phyloP scores from a whole-genome alignment of 2,329 filamentous ascomycete genomes.

The Aspergillus pseudoviridinutans region DNA sequence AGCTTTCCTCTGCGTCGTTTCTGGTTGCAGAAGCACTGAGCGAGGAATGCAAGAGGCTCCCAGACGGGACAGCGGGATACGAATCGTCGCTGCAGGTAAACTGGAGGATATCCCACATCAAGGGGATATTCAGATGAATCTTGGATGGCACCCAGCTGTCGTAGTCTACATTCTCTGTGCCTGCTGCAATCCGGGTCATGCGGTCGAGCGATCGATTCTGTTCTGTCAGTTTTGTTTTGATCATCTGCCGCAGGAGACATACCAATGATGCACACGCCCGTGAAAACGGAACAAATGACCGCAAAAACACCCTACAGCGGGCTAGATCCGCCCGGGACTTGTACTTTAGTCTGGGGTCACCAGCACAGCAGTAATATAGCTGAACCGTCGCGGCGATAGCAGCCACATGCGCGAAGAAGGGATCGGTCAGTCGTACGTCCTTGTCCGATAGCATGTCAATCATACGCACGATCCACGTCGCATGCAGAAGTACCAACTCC shows the following conservation, averaged over 20 bases:
- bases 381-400: slow-evolving; percentile 53
- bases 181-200: slow-evolving; percentile 49
- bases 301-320: slow-evolving; percentile 49
- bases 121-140: slow-evolving; percentile 50
- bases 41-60: slow-evolving; percentile 43
- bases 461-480: slow-evolving; percentile 53
- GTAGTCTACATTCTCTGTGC: slow-evolving; percentile 44
- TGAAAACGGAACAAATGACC: slow-evolving; percentile 47
- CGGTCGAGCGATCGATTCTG: slow-evolving; percentile 48
- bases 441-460: slow-evolving; percentile 54
- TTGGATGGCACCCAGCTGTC: slow-evolving; percentile 53
- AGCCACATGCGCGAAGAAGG: slow-evolving; percentile 50
- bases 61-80: slow-evolving; percentile 32
- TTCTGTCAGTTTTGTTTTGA: slow-evolving; percentile 4
- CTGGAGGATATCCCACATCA: slow-evolving; percentile 53
- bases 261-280: slow-evolving; percentile 47
- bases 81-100: slow-evolving; percentile 40
- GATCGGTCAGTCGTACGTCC: slow-evolving; percentile 47
- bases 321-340: slow-evolving; percentile 52
- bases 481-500: slow-evolving; percentile 49
- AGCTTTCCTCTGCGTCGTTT: slow-evolving; percentile 33
- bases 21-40: slow-evolving; percentile 31
- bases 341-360: slow-evolving; percentile 46
- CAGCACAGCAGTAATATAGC: slow-evolving; percentile 52
- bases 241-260: slow-evolving; percentile 11